Base-by-base conservation (phyloP, 1,284 basidiomycete species). In the Fomitopsis schrenkii region DNA sequence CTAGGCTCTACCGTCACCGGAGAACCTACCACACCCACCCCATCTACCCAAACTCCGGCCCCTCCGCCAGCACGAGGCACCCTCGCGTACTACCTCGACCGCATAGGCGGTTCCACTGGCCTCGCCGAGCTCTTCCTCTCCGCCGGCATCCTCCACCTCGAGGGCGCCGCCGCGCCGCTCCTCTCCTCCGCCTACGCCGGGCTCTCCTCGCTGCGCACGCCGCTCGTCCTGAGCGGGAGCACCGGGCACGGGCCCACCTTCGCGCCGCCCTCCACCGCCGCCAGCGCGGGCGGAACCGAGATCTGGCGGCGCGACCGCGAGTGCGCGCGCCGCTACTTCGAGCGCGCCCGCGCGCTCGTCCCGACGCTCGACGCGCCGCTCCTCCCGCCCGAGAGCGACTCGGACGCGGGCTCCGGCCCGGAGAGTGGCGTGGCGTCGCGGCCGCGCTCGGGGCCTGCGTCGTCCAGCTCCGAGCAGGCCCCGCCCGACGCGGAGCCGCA, bases 91-190 rank as follows among this genome's bases (percentile, higher is more conserved):
- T 87, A 87, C 69, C 67, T 85, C 35, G 80, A 84, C 55, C 83
- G 83, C 57, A 73, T 92, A 9, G 90, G 90, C 28, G 88, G 89
- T 30, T 64, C 77, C 15, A 66, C 71, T 10, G 86, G 85, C 0
- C 78, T 92, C 5, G 90, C 87, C 0, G 85, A 85, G 63, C 82
- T 92, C 5, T 92, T 90, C 72, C 75, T 90, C 7, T 87, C 90
- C 71, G 87, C 87, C 4, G 90, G 90, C 4, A 77, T 91, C 30
- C 80, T 92, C 30, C 83, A 92, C 68, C 78, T 92, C 14, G 90
- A 92, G 72, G 90, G 90, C 12, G 81, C 86, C 15, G 89, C 90
- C 14, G 80, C 84, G 0, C 77, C 79, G 14, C 78, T 92, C 35
- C 81, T 91, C 36, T 80, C 86, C 7, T 83, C 88, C 3, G 88